Evolutionary conservation across 305 asterid genomes (phyloP), one percentile per base, ranked within the genome.

Genomic region (Nicotiana rustica): DNA sequence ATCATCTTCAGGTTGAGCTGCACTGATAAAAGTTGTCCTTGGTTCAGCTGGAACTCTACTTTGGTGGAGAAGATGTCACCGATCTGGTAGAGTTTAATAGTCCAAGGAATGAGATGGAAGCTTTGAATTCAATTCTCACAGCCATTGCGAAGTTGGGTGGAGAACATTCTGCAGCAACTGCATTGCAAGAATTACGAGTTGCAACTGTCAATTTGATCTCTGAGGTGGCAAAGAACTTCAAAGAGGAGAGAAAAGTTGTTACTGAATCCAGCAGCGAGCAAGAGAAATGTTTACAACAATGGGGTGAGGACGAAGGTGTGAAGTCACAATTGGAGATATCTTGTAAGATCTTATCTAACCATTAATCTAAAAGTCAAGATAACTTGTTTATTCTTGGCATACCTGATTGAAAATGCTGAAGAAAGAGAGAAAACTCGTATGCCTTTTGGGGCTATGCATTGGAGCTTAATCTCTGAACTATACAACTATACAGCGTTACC

Each of bases 51-150:
- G 98, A 96, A 79, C 86, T 96, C 64, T 96, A 96, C 84, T 96
- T 96, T 84, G 85, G 77, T 62, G 95, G 93, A 82, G 89, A 70
- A 36, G 83, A 91, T 85, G 36, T 55, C 41, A 65, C 56, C 79
- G 81, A 85, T 86, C 82, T 84, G 52, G 84, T 87, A 57, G 87
- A 83, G 82, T 86, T 85, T 85, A 83, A 36, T 85, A 92, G 92
- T 86, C 96, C 97, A 69, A 90, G 94, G 86, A 96, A 94, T 88
- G 99, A 96, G 86, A 89, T 96, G 83, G 95, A 93, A 86, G 93
- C 98, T 71, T 92, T 94, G 76, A 88, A 89, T 86, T 91, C 88
- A 77, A 84, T 94, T 81, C 90, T 92, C 79, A 77, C 85, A 79
- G 87, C 83, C 90, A 85, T 92, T 84, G 82, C 89, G 21, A 47